Evolutionary conservation across 129 eudicot genomes (phyloP), one percentile per base, ranked within the genome.

Genomic region (Heracleum sosnowskyi): DNA sequence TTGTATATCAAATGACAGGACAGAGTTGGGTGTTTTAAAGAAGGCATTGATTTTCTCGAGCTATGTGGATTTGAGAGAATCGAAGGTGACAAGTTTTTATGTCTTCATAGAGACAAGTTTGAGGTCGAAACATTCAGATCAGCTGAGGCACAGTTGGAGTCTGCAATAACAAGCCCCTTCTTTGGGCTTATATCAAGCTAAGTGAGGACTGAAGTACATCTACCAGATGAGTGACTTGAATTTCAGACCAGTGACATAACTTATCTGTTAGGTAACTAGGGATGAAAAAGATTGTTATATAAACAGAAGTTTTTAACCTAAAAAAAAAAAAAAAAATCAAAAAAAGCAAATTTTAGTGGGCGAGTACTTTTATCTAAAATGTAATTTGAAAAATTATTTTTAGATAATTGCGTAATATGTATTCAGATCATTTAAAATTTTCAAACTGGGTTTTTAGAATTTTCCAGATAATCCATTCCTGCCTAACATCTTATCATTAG

Each of bases 81-180:
- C 1, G 89, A 84, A 83, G 93, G 81, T 22, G 94, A 83, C 36
- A 78, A 79, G 71, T 90, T 84, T 79, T 60, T 77, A 40, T 20
- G 63, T 74, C 84, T 94, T 74, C 87, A 86, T 0, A 80, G 81
- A 76, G 89, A 75, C 42, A 88, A 75, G 80, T 80, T 90, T 69
- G 89, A 95, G 73, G 46, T 80, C 69, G 79, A 82, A 1, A 72
- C 85, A 46, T 69, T 94, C 64, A 83, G 75, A 47, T 78, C 82
- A 69, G 97, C 96, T 45, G 82, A 86, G 29, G 47, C 83, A 9
- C 80, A 64, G 78, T 76, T 94, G 81, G 88, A 89, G 39, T 84
- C 90, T 87, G 97, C 97, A 62, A 75, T 91, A 76, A 88, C 93
- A 41, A 95, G 91, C 87, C 97, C 97, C n/a, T 90, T 77, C 88